Percentiles rank a stretch among this genome's conserved stretches.
Evolutionary conservation across 2,329 filamentous ascomycete species (phyloP).

Genomic region (Trichoderma harzianum): DNA sequence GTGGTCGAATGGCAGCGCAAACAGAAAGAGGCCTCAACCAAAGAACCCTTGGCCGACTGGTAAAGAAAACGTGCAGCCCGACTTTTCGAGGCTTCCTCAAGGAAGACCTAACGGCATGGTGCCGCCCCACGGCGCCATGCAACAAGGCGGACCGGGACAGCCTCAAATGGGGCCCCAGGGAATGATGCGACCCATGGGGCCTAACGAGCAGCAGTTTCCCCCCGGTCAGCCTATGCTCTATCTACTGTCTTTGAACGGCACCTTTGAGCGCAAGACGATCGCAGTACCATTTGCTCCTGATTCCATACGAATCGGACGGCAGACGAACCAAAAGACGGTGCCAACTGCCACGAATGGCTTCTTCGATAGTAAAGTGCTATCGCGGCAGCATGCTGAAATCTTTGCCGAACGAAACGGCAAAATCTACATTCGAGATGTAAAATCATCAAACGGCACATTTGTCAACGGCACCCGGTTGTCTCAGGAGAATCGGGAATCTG

Average conservation of each 20-base stretch:
- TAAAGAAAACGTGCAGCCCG: slow-evolving; percentile 46
- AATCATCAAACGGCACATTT: slow-evolving; percentile 98
- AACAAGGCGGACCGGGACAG: slow-evolving; percentile 33
- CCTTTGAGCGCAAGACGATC: slow-evolving; percentile 96
- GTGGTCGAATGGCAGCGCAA: slow-evolving; percentile 46
- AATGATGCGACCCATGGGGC: slow-evolving; percentile 59
- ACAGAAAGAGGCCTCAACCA: slow-evolving; percentile 50
- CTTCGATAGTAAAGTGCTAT: slow-evolving; percentile 97
- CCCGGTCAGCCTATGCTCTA: slow-evolving; percentile 74
- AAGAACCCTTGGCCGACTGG: slow-evolving; percentile 50
- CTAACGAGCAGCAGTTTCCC: slow-evolving; percentile 55
- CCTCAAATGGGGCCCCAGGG: slow-evolving; percentile 42
- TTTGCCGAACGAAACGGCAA: slow-evolving; percentile 85
- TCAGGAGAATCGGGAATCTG: slow-evolving; percentile 91
- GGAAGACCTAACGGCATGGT: slow-evolving; percentile 44
- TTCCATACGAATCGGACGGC: slow-evolving; percentile 87
- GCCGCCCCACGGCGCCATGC: slow-evolving; percentile 32
- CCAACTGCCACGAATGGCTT: slow-evolving; percentile 89
- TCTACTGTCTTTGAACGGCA: slow-evolving; percentile 87
- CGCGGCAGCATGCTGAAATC: slow-evolving; percentile 91
- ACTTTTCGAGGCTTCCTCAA: slow-evolving; percentile 45
- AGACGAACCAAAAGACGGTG: slow-evolving; percentile 95
- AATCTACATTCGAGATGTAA: slow-evolving; percentile 94
- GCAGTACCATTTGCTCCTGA: slow-evolving; percentile 91
- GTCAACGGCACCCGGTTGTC: slow-evolving; percentile 90